Conservation (phyloP, 148 eudicot species). For the Rhododendron kiyosumense region DNA sequence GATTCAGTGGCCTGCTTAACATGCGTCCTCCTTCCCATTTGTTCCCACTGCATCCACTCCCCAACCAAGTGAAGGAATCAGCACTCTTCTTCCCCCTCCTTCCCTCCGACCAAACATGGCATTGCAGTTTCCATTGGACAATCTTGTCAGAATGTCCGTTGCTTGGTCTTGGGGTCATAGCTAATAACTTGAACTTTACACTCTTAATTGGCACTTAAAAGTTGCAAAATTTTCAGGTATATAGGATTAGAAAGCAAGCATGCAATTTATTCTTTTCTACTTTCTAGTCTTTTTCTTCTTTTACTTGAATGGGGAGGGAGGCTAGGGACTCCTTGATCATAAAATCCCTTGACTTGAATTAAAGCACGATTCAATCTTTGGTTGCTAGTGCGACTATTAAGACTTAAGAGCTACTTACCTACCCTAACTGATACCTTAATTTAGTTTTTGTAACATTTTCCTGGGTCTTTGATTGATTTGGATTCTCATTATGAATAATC, state of each 20-base stretch:
- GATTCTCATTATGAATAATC: background rate
- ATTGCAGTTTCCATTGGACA: background rate
- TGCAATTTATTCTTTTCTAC: background rate
- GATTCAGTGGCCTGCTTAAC: background rate
- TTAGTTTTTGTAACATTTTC: background rate
- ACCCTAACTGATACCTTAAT: background rate
- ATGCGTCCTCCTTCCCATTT: background rate
- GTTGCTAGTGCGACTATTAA: background rate
- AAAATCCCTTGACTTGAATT: background rate
- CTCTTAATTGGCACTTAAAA: background rate
- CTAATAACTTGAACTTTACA: background rate
- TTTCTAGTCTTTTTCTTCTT: background rate
- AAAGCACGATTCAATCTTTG: background rate
- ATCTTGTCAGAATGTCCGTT: background rate
- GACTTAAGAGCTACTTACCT: background rate
- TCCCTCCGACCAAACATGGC: background rate
- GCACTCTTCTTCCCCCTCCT: background rate
- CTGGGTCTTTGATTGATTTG: background rate
- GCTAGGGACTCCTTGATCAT: background rate
- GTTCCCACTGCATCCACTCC: background rate
- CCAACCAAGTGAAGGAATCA: background rate
- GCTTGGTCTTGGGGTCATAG: background rate
- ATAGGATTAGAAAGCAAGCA: background rate
- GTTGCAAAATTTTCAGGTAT: background rate
- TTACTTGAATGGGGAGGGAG: background rate